Base-by-base conservation (phyloP, 345 rosid genomes). In the Psidium friedrichsthalianum region DNA sequence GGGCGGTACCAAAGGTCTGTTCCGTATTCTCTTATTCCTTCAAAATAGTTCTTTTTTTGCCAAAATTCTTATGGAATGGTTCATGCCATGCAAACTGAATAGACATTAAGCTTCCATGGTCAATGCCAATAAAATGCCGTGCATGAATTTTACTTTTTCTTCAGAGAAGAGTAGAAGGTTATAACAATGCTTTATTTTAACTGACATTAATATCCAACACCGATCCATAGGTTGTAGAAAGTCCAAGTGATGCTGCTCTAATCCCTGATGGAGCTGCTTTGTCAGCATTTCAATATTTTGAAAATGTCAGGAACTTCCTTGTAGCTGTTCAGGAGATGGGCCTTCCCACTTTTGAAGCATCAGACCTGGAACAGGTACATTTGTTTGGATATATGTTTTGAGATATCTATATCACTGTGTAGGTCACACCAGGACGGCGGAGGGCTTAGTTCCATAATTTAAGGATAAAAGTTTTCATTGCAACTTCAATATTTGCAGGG, bases 181-280 rank as follows among this genome's bases (percentile, higher is more conserved):
- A 29, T 64, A 64, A 16, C 32, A 32, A 64, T 64, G 76, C 76
- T 64, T 32, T 16, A 82, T 51, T 22, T 27, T 42, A 44, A 25
- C 82, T 84, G 74, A 85, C 20, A 86, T 86, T 83, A 36, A 69
- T 56, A 55, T 78, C 49, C 84, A 56, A 1, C 25, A 13, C 49
- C 27, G 13, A 40, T 84, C 82, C 49, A 74, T 74, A 95, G 98
- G 96, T 97, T 20, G 96, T 97, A n/a, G 98, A 95, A 87, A 93
- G 95, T 54, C 95, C 96, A 1, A 85, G 91, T 54, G 98, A 97
- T 88, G 91, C 95, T 84, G 94, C 89, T 58, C 82, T 90, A 56
- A 84, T 91, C 58, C 94, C 95, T 22, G 99, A 97, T 90, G 99
- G 99, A 61, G 98, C 96, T 25, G 96, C 98, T 69, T 92, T 97